Conservation (phyloP, 352 stramenopile species). For the Pythium sukuiense region DNA sequence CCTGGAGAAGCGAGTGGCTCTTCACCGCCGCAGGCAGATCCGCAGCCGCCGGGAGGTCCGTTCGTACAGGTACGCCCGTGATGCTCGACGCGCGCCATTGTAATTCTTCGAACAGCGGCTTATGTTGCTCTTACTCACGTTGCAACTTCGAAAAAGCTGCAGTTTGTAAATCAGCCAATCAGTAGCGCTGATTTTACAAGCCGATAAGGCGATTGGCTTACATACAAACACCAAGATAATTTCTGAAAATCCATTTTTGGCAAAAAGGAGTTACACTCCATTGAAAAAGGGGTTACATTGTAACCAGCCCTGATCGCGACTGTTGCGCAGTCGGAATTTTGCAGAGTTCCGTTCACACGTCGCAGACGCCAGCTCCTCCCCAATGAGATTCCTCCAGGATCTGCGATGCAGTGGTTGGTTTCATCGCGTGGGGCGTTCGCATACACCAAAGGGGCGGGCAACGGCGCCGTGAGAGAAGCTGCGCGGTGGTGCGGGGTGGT, state of each 20-base stretch:
- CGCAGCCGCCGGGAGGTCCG: no score
- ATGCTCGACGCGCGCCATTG: conserved; percentile 1
- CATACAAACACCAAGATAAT: not conserved
- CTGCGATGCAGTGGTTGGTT: not conserved
- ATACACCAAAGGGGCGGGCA: not conserved
- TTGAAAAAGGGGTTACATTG: not conserved
- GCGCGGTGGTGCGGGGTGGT: not conserved
- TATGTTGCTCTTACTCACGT: not conserved
- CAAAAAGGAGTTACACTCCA: conserved; percentile 2
- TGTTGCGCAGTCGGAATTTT: not conserved
- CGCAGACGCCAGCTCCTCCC: not conserved
- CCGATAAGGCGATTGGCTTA: not conserved
- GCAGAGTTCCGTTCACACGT: not conserved
- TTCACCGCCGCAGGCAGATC: not conserved
- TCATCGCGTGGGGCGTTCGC: not conserved
- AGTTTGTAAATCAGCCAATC: not conserved
- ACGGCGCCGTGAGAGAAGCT: not conserved
- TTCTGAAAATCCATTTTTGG: not conserved
- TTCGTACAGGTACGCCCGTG: no score
- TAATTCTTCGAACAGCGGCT: not conserved
- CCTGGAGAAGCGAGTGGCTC: not conserved
- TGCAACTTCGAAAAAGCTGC: not conserved
- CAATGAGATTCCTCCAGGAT: not conserved
- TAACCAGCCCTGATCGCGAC: not conserved
- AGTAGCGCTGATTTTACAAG: not conserved